Evolutionary conservation across 2,329 filamentous ascomycete species (phyloP), one percentile per base, ranked within the genome.

Genomic region (Tricladium varicosporioides): DNA sequence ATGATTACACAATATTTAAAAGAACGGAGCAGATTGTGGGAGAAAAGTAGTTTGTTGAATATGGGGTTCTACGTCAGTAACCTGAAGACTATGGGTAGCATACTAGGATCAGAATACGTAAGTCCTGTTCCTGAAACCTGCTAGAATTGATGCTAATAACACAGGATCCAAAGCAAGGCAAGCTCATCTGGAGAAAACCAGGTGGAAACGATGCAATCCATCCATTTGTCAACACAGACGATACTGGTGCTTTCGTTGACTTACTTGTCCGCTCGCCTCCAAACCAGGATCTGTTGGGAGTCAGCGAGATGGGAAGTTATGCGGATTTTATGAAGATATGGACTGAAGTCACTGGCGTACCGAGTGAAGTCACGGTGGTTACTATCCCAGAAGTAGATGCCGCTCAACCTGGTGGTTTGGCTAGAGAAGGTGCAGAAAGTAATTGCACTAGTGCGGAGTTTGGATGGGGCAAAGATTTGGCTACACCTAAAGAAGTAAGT

Each of bases 41-140:
- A 65, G 46, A 70, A 65, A 56, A 72, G 66, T 33, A 71, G 67
- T 46, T 62, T 69, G 52, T 51, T 75, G 45, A 70, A 73, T 59
- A 69, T 73, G 47, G 71, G 69, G 2, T 67, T 67, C 50, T 74
- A 73, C 56, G 54, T 71, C 7, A 65, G 65, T 5, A 75, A 75
- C 53, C 65, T 61, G 60, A 53, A 56, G 16, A 56, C 32, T 8
- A 45, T 48, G 53, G 50, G 56, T 14, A 18, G 33, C 5, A 10
- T 54, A n/a, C 22, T 58, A 36, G 53, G 51, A 15, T 40, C 51
- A 33, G 32, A 27, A 48, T 43, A 22, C 32, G 14, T 33, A n/a
- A n/a, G 36, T 40, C 13, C 13, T 36, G 32, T n/a, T n/a, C 32
- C 32, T 36, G 32, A 46, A 54, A 33, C 8, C n/a, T n/a, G n/a